These are phyloP conservation scores for Purshia tridentata DNA, from an alignment of 306 rosid genomes.

Conservation along the genomic window DNA sequence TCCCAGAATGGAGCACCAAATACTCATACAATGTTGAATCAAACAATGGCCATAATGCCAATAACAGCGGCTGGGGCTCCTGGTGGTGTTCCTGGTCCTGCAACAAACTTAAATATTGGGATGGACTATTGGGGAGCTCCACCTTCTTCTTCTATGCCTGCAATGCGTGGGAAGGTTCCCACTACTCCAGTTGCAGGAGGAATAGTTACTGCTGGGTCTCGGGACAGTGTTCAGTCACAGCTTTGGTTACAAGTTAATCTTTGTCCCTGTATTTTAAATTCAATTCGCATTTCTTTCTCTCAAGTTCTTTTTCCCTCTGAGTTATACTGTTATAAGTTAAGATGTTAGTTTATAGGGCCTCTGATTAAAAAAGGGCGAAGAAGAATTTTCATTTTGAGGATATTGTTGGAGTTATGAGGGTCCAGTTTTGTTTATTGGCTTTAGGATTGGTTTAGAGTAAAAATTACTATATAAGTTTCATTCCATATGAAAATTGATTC, in stretches of 20 bases:
- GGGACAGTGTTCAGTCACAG: constrained; percentile 86
- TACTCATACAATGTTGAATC: constrained; percentile 64
- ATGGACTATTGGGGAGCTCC: constrained; percentile 98
- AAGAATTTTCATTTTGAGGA: not conserved
- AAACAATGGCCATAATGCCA: constrained; percentile 58
- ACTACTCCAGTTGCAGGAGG: constrained; percentile 79
- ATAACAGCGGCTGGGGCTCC: constrained; percentile 71
- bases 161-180: constrained; percentile 71
- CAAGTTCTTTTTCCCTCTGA: not conserved
- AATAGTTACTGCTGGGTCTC: constrained; percentile 70
- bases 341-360: not conserved
- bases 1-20: constrained; percentile 79
- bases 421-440: not conserved
- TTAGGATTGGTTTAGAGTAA: not conserved
- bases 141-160: constrained; percentile 63
- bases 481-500: not conserved
- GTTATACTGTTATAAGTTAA: not conserved
- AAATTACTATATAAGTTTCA: not conserved
- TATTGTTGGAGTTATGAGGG: not conserved
- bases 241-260: constrained; percentile 77
- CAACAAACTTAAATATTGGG: constrained; percentile 92
- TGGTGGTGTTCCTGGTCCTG: constrained; percentile 74
- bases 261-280: constrained; percentile 2
- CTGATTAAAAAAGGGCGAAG: not conserved
- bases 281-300: constrained; percentile 3